These are phyloP conservation scores for Trichocladium uniseriatum DNA, from an alignment of 495 filamentous ascomycete genomes.

Conservation along the genomic window DNA sequence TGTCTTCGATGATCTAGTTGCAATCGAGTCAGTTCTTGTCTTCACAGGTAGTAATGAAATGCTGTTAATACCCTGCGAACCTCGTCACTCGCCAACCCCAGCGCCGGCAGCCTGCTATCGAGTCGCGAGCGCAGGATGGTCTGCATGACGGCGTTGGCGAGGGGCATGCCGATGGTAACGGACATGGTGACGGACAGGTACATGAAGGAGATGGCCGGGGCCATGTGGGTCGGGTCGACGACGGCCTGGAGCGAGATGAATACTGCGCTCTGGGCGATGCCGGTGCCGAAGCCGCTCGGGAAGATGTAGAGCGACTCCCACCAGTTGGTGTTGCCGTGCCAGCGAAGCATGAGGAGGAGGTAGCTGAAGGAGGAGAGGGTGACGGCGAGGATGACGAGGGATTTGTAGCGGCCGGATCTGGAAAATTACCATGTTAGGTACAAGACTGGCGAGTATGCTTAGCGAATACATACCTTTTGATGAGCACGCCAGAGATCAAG, in stretches of 20 bases:
- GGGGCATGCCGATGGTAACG: slow-evolving; percentile 44
- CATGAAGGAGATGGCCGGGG: slow-evolving; percentile 47
- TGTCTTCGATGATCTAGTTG: slow-evolving; percentile 28
- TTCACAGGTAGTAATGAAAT: background rate
- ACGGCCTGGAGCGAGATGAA: slow-evolving; percentile 51
- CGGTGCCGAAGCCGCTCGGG: slow-evolving; percentile 48
- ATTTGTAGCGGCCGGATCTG: slow-evolving; percentile 53
- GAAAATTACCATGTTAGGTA: too few species aligned
- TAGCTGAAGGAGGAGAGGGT: slow-evolving; percentile 44
- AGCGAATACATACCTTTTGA: slow-evolving; percentile 29
- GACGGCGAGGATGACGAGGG: slow-evolving; percentile 43
- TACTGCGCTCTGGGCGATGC: slow-evolving; percentile 41
- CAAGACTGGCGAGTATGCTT: too few species aligned
- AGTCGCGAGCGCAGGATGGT: slow-evolving; percentile 20
- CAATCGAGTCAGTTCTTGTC: background rate
- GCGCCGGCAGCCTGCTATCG: slow-evolving; percentile 11
- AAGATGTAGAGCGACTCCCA: slow-evolving; percentile 54
- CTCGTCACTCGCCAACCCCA: slow-evolving; percentile 19
- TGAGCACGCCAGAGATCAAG: slow-evolving; percentile 48
- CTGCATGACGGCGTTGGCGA: slow-evolving; percentile 38
- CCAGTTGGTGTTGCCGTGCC: slow-evolving; percentile 53
- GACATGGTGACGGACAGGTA: slow-evolving; percentile 44
- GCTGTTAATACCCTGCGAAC: slow-evolving; percentile 16
- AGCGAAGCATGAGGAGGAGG: slow-evolving; percentile 46
- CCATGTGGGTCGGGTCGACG: slow-evolving; percentile 42